Percentiles rank a stretch among this genome's conserved stretches.
These are phyloP conservation scores for Paramarasmius palmivorus DNA, from an alignment of 1,284 basidiomycete species.

Conservation along the genomic window DNA sequence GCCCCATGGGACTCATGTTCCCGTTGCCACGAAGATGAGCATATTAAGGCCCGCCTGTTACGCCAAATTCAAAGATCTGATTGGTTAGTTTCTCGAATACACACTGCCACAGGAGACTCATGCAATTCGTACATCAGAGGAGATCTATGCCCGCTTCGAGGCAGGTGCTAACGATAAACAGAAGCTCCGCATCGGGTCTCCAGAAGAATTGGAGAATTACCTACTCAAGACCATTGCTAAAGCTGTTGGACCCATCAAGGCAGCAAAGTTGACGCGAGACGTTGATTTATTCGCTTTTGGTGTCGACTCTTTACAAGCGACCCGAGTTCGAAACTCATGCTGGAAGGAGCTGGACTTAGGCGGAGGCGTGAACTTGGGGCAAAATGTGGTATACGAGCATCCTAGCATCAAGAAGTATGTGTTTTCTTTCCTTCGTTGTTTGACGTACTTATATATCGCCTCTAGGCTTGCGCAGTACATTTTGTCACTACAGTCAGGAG, in stretches of 20 bases:
- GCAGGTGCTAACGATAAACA: constrained; percentile 33
- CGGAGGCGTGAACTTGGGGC: constrained; percentile 31
- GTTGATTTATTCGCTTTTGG: constrained; percentile 45
- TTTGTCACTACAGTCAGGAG: constrained; percentile 27
- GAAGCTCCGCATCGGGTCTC: constrained; percentile 26
- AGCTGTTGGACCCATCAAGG: constrained; percentile 32
- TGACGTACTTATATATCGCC: neutral
- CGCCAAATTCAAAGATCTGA: constrained; percentile 47
- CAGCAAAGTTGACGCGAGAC: constrained; percentile 28
- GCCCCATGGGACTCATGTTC: constrained; percentile 38
- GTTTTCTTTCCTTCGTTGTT: neutral
- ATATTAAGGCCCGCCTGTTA: constrained; percentile 47
- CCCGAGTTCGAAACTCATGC: constrained; percentile 51
- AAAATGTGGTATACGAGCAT: constrained; percentile 48
- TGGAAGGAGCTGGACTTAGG: constrained; percentile 44
- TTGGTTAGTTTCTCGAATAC: constrained; percentile 32
- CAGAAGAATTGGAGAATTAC: constrained; percentile 37
- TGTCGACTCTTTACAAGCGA: constrained; percentile 58
- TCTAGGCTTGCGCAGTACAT: constrained; percentile 28
- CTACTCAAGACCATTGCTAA: constrained; percentile 33
- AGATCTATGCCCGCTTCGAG: constrained; percentile 48
- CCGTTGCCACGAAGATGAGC: constrained; percentile 47
- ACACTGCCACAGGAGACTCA: too few species aligned
- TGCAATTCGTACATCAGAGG: too few species aligned
- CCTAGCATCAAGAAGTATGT: constrained; percentile 37